A percentile compares a stretch with the other conserved stretches of the same genome.
Conservation (phyloP, 148 eudicot species). For the Arctostaphylos glauca region DNA sequence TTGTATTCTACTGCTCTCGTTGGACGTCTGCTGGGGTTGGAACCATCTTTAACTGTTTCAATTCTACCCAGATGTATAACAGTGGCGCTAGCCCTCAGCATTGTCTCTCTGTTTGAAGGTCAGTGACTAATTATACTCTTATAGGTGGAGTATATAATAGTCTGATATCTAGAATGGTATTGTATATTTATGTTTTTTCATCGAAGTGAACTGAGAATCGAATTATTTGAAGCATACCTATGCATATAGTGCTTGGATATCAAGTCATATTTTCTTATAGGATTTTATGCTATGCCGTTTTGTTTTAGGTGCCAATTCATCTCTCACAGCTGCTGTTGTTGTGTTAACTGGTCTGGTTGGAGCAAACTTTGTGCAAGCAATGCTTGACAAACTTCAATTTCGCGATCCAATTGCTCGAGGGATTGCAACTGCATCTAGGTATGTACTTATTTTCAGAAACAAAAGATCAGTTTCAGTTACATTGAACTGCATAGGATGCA, state of each 20-base stretch:
- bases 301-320: constrained; percentile 73
- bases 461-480: background rate
- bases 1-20: constrained; percentile 88
- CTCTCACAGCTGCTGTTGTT: constrained; percentile 93
- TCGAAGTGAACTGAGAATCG: background rate
- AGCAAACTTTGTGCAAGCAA: constrained; percentile 89
- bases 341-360: constrained; percentile 95
- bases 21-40: constrained; percentile 86
- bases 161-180: too few relatives aligned
- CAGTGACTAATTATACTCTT: background rate
- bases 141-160: background rate
- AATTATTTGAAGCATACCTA: background rate
- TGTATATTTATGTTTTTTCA: background rate
- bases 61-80: constrained; percentile 96
- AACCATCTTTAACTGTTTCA: constrained; percentile 68
- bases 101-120: constrained; percentile 89
- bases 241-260: background rate
- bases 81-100: constrained; percentile 98
- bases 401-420: constrained; percentile 97
- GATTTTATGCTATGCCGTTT: constrained; percentile 9
- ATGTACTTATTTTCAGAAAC: constrained; percentile 5
- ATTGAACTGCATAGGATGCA: background rate
- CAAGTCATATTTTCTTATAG: background rate
- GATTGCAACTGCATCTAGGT: constrained; percentile 98
- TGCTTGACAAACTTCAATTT: constrained; percentile 73